phyloP scores from a whole-genome alignment of 163 green algal species.

The Prototheca stagnorum region DNA sequence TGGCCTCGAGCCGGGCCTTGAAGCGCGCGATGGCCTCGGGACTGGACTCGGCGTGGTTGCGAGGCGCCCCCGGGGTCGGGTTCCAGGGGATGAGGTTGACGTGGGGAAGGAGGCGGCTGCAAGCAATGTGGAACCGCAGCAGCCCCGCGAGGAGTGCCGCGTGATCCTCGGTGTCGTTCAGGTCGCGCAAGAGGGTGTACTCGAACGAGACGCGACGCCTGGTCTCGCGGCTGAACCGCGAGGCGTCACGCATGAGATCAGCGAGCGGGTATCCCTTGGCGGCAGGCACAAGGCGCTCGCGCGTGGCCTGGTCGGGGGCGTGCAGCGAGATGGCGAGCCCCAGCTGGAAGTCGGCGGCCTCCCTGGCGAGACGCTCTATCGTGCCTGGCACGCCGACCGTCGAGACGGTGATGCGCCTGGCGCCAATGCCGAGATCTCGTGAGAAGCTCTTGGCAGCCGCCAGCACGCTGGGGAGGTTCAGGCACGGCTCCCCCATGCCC shows the following conservation, averaged over 20 bases:
- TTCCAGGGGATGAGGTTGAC: conserved; percentile 82
- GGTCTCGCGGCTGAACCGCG: too few relatives aligned
- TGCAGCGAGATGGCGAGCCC: conserved; percentile 90
- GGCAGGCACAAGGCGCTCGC: conserved; percentile 74
- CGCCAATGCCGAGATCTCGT: conserved; percentile 49
- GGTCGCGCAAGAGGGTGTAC: conserved; percentile 78
- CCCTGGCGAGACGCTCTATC: conserved; percentile 40
- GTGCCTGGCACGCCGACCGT: conserved; percentile 79
- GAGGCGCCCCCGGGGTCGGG: conserved; percentile 26
- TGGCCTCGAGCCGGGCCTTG: conserved; percentile 48
- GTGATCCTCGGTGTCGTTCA: conserved; percentile 66
- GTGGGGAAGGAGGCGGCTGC: conserved; percentile 28
- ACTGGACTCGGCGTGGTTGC: conserved; percentile 37
- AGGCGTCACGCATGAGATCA: conserved; percentile 49
- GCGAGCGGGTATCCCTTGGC: conserved; percentile 70
- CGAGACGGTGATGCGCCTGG: conserved; percentile 70
- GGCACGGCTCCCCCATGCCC: conserved; percentile 87
- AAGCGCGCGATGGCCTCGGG: conserved; percentile 10
- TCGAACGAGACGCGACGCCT: conserved; percentile 57
- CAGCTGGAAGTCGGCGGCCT: conserved; percentile 64
- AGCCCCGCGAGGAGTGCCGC: conserved; percentile 72
- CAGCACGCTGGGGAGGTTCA: conserved; percentile 71
- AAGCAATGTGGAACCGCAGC: conserved; percentile 42
- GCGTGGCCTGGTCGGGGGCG: conserved; percentile 77
- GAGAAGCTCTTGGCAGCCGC: conserved; percentile 36